Percentiles rank a stretch among this genome's conserved stretches.
Conservation (phyloP, 768 basidiomycete species). For the Calocera cornea region DNA sequence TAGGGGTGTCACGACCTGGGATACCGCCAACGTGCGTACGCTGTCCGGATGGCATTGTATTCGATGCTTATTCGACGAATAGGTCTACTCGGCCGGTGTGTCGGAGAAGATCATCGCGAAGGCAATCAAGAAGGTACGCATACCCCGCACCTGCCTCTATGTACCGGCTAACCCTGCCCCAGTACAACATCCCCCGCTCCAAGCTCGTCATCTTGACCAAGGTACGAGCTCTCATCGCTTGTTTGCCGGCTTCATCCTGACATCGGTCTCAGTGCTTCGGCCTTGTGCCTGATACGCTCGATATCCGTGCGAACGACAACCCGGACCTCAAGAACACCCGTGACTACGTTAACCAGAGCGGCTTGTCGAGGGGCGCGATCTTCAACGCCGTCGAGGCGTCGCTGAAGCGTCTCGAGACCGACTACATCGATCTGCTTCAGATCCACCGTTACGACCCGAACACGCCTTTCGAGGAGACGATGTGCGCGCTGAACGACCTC, state of each 20-base stretch:
- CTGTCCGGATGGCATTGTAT: neutral
- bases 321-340: slow-evolving; percentile 1
- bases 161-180: neutral
- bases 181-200: slow-evolving; percentile 7
- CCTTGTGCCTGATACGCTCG: neutral
- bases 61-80: neutral
- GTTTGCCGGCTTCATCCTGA: no score
- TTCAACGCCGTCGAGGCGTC: slow-evolving; percentile 34
- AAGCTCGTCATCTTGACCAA: slow-evolving; percentile 2
- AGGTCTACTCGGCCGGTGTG: slow-evolving; percentile 3
- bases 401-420: slow-evolving; percentile 31
- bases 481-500: slow-evolving; percentile 59
- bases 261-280: slow-evolving; percentile 5
- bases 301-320: slow-evolving; percentile 1
- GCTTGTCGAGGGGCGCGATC: slow-evolving; percentile 19
- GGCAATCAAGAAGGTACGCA: slow-evolving; percentile 1
- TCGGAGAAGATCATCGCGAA: slow-evolving; percentile 3
- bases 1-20: slow-evolving; percentile 2
- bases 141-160: neutral
- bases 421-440: slow-evolving; percentile 36
- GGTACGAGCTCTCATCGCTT: neutral
- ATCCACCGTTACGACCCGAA: slow-evolving; percentile 34
- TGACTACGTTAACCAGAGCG: slow-evolving; percentile 8
- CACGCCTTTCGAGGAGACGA: slow-evolving; percentile 34
- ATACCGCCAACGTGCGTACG: neutral